A percentile compares a stretch with the other conserved stretches of the same genome.
These are phyloP conservation scores for Exophiala sp. DNA, from an alignment of 2,329 filamentous ascomycete genomes.

Conservation along the genomic window DNA sequence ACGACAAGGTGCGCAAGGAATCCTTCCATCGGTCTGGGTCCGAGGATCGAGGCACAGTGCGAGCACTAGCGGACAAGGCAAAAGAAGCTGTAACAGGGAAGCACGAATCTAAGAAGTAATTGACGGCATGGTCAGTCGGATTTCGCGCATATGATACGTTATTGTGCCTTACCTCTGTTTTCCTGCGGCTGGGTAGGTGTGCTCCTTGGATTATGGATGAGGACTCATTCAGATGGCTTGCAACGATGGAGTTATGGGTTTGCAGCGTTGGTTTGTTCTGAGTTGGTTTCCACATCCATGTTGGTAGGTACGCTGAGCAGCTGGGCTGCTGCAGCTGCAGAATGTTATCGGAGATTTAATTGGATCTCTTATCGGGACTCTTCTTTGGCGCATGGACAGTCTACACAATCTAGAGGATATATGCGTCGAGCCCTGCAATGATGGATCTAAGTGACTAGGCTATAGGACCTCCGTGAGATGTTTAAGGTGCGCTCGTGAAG, in stretches of 20 bases:
- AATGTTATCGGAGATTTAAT: background rate
- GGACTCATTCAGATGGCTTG: no score
- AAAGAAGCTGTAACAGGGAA: constrained; percentile 39
- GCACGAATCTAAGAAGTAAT: background rate
- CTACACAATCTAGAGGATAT: background rate
- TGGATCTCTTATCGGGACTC: background rate
- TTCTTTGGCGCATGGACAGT: background rate
- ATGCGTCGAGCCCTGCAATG: no score
- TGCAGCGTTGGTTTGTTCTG: background rate
- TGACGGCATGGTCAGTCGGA: background rate
- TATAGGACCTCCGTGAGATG: no score
- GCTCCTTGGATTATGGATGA: background rate
- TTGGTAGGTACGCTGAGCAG: background rate
- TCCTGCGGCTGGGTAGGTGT: background rate
- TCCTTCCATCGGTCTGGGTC: constrained; percentile 24
- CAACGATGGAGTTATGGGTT: background rate
- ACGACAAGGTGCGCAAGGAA: constrained; percentile 30
- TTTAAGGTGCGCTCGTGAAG: no score
- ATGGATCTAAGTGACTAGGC: no score
- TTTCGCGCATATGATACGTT: background rate
- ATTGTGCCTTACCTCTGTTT: no score
- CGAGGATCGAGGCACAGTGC: constrained; percentile 30
- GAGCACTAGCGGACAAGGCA: constrained; percentile 48
- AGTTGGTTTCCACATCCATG: background rate
- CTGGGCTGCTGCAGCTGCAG: background rate